Evolutionary conservation across 1,139 yeast genomes (phyloP), one percentile per base, ranked within the genome.

Genomic region (Hansenula sp.): DNA sequence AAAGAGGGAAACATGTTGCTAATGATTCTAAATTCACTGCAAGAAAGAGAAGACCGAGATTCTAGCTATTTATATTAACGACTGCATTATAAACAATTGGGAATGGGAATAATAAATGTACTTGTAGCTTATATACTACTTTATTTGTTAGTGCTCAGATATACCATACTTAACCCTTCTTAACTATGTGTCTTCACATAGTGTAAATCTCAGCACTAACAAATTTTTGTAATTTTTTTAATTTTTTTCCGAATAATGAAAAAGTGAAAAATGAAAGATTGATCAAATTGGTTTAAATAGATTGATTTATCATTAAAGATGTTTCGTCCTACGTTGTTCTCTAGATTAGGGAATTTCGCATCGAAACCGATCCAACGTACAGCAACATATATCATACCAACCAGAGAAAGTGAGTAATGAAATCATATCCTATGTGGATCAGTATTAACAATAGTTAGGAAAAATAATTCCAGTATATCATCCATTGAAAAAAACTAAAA

Each of bases 21-120:
- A 73, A 73, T 48, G 98, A 92, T 61, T 85, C 96, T 42, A 88
- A 84, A 61, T 92, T 82, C 64, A 87, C 97, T 3, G 98, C 95
- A 34, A 79, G 99, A 66, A 84, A 84, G 72, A 82, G 99, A 75
- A 78, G 85, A 52, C 81, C 95, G 19, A 74, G 86, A 54, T 92
- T 92, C 63, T 90, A 60, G 24, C n/a, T n/a, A n/a, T n/a, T n/a
- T n/a, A n/a, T n/a, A n/a, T n/a, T n/a, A n/a, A n/a, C n/a, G n/a
- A n/a, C n/a, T n/a, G n/a, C n/a, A n/a, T n/a, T n/a, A n/a, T n/a
- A n/a, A n/a, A n/a, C n/a, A n/a, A n/a, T n/a, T n/a, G n/a, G n/a
- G n/a, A n/a, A n/a, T n/a, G n/a, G n/a, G n/a, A n/a, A n/a, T n/a
- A 22, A 7, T 10, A 22, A 7, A 22, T 10, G 10, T 14, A 14